These are phyloP conservation scores for Penicillium thymicola DNA, from an alignment of 2,329 filamentous ascomycete species.

Conservation along the genomic window DNA sequence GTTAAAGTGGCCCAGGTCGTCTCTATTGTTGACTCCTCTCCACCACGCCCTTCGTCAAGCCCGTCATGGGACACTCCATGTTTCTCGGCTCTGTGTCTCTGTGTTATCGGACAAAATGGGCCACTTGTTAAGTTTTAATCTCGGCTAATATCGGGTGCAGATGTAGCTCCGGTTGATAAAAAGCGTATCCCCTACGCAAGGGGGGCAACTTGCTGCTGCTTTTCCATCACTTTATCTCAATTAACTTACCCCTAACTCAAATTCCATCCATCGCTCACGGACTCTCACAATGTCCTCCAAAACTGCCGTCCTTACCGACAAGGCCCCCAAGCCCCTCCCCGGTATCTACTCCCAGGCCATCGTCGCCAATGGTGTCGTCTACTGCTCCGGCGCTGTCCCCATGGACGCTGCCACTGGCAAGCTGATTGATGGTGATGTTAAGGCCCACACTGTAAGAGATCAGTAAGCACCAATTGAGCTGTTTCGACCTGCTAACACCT, in stretches of 20 bases:
- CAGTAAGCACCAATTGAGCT: background rate
- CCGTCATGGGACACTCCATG: background rate
- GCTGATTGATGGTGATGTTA: constrained; percentile 56
- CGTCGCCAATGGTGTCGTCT: constrained; percentile 64
- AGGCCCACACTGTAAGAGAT: constrained; percentile 50
- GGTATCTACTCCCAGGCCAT: constrained; percentile 60
- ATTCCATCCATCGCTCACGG: background rate
- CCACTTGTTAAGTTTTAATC: background rate
- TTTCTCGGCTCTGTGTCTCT: background rate
- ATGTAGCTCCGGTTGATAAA: constrained; percentile 1
- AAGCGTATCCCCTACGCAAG: background rate
- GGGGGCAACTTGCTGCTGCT: background rate
- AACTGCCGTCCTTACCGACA: constrained; percentile 45
- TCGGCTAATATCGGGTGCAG: background rate
- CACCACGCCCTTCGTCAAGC: background rate
- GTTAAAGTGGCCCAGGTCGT: background rate
- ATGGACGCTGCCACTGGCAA: constrained; percentile 55
- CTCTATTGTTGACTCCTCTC: background rate
- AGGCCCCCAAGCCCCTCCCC: constrained; percentile 52
- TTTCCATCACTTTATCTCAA: background rate
- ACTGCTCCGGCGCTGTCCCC: constrained; percentile 64
- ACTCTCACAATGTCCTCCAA: constrained; percentile 35
- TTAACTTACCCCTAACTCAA: background rate
- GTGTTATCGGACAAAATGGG: background rate
- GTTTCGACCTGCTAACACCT: background rate